Base-by-base conservation (phyloP, 768 basidiomycete genomes). In the Mycena vitilis region DNA sequence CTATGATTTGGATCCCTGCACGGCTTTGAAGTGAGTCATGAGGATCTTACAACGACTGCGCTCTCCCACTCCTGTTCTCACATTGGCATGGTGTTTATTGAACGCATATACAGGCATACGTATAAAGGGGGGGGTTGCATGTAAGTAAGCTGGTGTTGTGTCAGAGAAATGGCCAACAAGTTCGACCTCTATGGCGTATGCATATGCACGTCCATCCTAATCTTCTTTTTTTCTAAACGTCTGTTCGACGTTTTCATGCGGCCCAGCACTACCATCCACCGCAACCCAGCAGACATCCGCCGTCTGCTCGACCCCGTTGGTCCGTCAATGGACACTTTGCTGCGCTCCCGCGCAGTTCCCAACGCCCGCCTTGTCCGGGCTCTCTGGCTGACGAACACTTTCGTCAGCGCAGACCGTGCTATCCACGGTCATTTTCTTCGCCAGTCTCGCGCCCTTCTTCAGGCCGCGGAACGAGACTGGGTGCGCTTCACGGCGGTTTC, bases 331-430 rank as follows among this genome's bases (percentile, higher is more conserved):
- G 55, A 52, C 42, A 47, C 59, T 15, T 56, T 68, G 37, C 55
- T 71, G 47, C 59, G 30, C 38, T 60, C 79, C 13, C 78, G 84
- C 4, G 80, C 83, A 0, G 40, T 70, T 5, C 74, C 84, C 4
- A 85, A 85, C 54, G 56, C 70, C 45, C 77, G 81, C 4, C 74
- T 85, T 0, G 64, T 78, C 30, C 73, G 69, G 5, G 80, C 81
- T 0, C 79, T 85, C 22, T 60, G 68, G 5, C 65, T 84, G 4
- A 81, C 84, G 0, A 90, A 84, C 54, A 87, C 89, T 0, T 90
- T 90, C 47, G 88, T 89, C 34, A 84, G 81, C 48, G 42, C 60
- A 0, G 79, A 85, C 5, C 15, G 66, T 0, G 62, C 34, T 10
- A 67, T 83, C 5, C 85, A 89, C 66, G 59, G 51, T 18, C 16